phyloP scores from a whole-genome alignment of 148 eudicot species.

The Cornus controversa region DNA sequence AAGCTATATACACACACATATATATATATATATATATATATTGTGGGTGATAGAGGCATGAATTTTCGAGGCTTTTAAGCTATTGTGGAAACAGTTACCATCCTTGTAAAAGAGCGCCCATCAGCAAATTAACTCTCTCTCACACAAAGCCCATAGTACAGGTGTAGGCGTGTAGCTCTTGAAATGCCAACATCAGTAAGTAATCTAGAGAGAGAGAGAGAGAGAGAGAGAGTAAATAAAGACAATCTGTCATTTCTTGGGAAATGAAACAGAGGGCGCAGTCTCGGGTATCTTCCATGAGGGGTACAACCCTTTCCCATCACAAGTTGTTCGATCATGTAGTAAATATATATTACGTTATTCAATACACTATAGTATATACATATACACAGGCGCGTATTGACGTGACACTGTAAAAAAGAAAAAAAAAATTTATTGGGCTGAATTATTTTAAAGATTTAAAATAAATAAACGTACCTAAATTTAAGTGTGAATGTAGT shows the following conservation, averaged over 20 bases:
- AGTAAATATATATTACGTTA: no score
- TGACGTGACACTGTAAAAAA: no score
- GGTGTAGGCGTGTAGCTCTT: not conserved
- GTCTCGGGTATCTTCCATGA: not conserved
- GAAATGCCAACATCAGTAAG: not conserved
- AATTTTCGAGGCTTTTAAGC: constrained; percentile 3
- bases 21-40: not conserved
- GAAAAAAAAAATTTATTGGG: no score
- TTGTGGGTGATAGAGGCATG: not conserved
- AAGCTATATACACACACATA: no score
- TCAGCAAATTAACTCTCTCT: not conserved
- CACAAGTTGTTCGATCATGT: not conserved
- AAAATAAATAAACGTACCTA: no score
- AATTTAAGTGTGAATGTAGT: no score
- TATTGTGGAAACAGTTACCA: constrained; percentile 3
- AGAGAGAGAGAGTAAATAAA: constrained; percentile 1
- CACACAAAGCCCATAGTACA: not conserved
- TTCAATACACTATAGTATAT: no score
- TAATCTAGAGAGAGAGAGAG: not conserved
- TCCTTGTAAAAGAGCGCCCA: constrained; percentile 10
- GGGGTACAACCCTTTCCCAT: not conserved
- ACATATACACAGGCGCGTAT: no score
- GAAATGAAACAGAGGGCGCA: not conserved
- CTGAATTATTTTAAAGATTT: no score
- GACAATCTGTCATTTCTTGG: not conserved